phyloP scores from a whole-genome alignment of 2,329 filamentous ascomycete genomes.

The Graphium sp. region DNA sequence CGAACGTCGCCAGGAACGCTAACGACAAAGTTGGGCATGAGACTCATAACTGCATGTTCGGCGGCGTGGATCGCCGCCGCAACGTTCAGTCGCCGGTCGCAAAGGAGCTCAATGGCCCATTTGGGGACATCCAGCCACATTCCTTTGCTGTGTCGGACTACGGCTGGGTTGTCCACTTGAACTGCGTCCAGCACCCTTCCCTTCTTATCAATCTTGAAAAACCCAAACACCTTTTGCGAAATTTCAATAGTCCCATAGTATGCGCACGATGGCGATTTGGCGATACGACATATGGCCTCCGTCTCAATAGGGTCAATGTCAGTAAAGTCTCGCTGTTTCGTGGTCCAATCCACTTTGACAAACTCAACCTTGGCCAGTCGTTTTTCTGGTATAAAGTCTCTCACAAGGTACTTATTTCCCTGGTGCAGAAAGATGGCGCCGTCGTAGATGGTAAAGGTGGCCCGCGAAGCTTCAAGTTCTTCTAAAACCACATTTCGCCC shows the following conservation, averaged over 20 bases:
- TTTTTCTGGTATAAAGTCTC: conserved; percentile 67
- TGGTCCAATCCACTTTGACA: conserved; percentile 91
- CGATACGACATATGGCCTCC: conserved; percentile 64
- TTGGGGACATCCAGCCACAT: conserved; percentile 93
- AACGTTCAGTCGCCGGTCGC: conserved; percentile 55
- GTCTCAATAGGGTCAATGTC: conserved; percentile 90
- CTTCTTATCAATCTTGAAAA: conserved; percentile 88
- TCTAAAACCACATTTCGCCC: conserved; percentile 74
- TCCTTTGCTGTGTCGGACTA: conserved; percentile 69
- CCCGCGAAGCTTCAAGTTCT: conserved; percentile 89
- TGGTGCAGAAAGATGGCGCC: conserved; percentile 95
- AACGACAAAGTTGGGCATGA: conserved; percentile 84
- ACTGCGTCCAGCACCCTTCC: conserved; percentile 80
- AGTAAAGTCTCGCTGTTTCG: conserved; percentile 80
- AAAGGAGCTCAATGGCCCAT: conserved; percentile 61
- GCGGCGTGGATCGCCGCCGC: conserved; percentile 88
- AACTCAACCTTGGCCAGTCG: conserved; percentile 75
- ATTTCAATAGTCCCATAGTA: conserved; percentile 82
- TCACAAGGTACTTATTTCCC: conserved; percentile 81
- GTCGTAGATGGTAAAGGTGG: conserved; percentile 91
- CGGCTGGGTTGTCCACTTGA: conserved; percentile 82
- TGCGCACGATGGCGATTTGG: conserved; percentile 45
- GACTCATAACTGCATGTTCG: conserved; percentile 73
- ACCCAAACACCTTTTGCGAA: conserved; percentile 79
- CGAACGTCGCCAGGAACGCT: conserved; percentile 80